Conservation (phyloP, 805 yeast genomes). For the Isabelozyma rhagii region DNA sequence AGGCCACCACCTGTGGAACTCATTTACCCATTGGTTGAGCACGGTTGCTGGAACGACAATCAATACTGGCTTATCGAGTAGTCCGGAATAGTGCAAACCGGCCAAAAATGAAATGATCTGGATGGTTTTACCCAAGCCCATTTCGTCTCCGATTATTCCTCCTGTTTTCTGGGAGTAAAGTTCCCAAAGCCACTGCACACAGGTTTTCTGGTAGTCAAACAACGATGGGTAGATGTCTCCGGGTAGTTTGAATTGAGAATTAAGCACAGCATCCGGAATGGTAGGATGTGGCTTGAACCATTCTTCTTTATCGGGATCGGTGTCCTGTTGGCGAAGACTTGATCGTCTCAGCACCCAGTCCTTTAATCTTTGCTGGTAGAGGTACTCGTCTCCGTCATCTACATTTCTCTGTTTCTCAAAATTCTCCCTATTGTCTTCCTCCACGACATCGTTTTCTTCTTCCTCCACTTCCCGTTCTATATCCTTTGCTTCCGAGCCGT, state of each 20-base stretch:
- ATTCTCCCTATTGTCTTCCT: slow-evolving; percentile 3
- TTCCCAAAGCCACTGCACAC: slow-evolving; percentile 98
- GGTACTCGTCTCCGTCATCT: slow-evolving; percentile 80
- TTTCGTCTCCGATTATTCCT: slow-evolving; percentile 95
- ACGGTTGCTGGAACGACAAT: slow-evolving; percentile 97
- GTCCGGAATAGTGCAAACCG: slow-evolving; percentile 79
- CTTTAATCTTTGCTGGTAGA: slow-evolving; percentile 57
- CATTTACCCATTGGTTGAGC: slow-evolving; percentile 94
- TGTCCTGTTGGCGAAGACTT: slow-evolving; percentile 26
- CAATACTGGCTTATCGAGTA: slow-evolving; percentile 71
- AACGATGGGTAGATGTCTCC: slow-evolving; percentile 86
- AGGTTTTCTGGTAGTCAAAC: slow-evolving; percentile 92
- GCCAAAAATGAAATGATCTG: slow-evolving; percentile 91
- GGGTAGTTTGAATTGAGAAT: slow-evolving; percentile 70
- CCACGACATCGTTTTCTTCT: not conserved
- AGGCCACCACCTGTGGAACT: slow-evolving; percentile 98
- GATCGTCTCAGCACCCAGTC: slow-evolving; percentile 60
- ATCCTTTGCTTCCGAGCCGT: not conserved
- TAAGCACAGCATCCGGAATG: slow-evolving; percentile 69
- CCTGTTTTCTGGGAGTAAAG: slow-evolving; percentile 86
- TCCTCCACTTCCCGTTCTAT: slow-evolving; percentile 3
- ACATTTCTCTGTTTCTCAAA: slow-evolving; percentile 27
- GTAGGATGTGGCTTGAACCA: slow-evolving; percentile 78
- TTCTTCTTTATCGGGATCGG: slow-evolving; percentile 40
- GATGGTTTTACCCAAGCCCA: slow-evolving; percentile 96